Evolutionary conservation across 148 eudicot species (phyloP), one percentile per base, ranked within the genome.

Genomic region (Rhododendron ovatum): DNA sequence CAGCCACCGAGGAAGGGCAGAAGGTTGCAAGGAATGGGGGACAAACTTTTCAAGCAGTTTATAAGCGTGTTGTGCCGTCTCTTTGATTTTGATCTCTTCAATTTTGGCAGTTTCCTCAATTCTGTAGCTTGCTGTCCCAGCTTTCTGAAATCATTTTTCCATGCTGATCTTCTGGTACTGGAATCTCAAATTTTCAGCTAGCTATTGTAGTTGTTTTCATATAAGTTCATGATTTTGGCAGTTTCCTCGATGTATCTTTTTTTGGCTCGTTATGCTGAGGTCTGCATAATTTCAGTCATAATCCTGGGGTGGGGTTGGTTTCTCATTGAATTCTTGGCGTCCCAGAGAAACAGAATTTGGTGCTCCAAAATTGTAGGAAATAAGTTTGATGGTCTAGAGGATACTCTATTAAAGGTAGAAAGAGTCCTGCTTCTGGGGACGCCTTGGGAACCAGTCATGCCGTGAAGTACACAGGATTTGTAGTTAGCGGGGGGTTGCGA

Each of bases 1-100:
- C 88, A 69, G 98, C 99, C 76, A 86, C 98, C 10, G 95, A 95
- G 89, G 96, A 96, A 93, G 98, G 98, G 26, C 98, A 95, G 85
- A 96, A 96, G 88, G 99, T 96, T 41, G 93, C 95, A 0, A 88
- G 98, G 41, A 96, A 95, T 88, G 97, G 90, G 8, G 98, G 98
- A 57, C 95, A 90, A 89, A 96, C 98, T 45, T 96, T 91, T 86
- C 90, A 48, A 83, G 96, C 98, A 14, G 89, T 96, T 82, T 96
- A 86, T 81, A 94, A 96, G 81, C 93, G 98, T 71, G 89, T 94
- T 30, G 84, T 88, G 69, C 77, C 82, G 1, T 65, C 89, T 37
- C 35, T 50, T 83, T 87, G 57, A 87, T 26, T 43, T 78, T 47
- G 74, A 3, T 11, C 35, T 67, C 74, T 67, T 67, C 74, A 67